phyloP scores from a whole-genome alignment of 345 rosid species.

The Geranium rotundifolium region DNA sequence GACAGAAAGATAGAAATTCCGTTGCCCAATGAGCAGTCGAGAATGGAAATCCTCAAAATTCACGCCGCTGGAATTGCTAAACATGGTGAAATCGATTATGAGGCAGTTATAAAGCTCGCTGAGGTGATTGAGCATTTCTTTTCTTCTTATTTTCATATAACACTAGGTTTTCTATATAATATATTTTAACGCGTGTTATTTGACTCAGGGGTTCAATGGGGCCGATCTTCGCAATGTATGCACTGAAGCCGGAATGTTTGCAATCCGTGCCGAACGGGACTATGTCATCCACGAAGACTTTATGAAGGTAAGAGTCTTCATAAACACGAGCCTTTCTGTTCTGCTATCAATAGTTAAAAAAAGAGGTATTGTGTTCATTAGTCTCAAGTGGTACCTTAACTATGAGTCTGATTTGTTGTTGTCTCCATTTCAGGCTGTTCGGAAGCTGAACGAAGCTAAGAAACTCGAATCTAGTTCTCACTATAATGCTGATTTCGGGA shows the following conservation, averaged over 20 bases:
- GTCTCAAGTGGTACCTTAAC: neutral
- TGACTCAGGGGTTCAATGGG: constrained; percentile 84
- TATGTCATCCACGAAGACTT: constrained; percentile 97
- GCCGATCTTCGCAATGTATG: constrained; percentile 95
- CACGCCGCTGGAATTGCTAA: constrained; percentile 94
- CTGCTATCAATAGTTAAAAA: neutral
- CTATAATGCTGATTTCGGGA: constrained; percentile 84
- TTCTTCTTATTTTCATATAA: neutral
- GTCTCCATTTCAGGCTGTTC: constrained; percentile 53
- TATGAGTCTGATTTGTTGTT: neutral
- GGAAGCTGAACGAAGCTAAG: constrained; percentile 88
- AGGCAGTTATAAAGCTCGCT: constrained; percentile 91
- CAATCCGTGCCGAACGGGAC: constrained; percentile 91
- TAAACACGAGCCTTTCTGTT: too few relatives aligned
- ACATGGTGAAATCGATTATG: constrained; percentile 96
- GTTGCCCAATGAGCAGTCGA: constrained; percentile 91
- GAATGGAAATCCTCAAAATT: constrained; percentile 95
- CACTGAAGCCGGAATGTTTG: constrained; percentile 98
- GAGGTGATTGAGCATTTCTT: constrained; percentile 42
- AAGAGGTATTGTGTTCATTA: too few relatives aligned
- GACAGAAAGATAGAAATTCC: constrained; percentile 96
- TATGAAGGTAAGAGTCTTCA: constrained; percentile 59
- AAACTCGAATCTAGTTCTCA: constrained; percentile 88
- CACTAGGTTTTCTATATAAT: neutral
- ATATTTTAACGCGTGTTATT: neutral